Base-by-base conservation (phyloP, 345 rosid genomes). In the Citrus sp. region DNA sequence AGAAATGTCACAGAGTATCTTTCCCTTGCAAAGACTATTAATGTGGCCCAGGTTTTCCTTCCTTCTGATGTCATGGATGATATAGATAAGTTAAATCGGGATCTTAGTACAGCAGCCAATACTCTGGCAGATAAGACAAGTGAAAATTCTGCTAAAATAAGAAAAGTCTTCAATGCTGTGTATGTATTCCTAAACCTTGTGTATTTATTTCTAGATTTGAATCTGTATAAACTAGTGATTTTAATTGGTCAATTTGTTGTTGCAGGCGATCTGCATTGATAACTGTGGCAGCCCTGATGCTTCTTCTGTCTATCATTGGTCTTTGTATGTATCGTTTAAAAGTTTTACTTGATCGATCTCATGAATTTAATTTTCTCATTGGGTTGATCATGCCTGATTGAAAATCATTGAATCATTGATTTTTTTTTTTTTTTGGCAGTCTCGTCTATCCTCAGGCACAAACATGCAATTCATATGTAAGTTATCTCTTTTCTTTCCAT, bases 1-100 rank as follows among this genome's bases (percentile, higher is more conserved):
- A 86, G 82, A 80, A 94, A 96, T 84, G 99, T 96, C 63, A 96
- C 99, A 2, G 85, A 84, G 61, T 96, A 96, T 87, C 87, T 96
- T 19, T 83, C 94, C 38, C 95, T 96, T 70, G 98, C 99, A 1
- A 96, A 96, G 85, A 89, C 87, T 74, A 92, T 92, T 80, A 96
- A 80, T 28, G 98, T 96, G 37, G 94, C 98, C 72, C 89, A 86
- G 74, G 77, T 96, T 78, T 88, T 87, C 64, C 94, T 96, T 86
- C 94, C 99, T 14, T 81, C 93, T 10, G 62, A 89, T 80, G 90
- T 87, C 73, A 69, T 94, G 94, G 80, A 66, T 80, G 90, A 92
- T 58, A 92, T 96, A 18, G 98, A 92, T 85, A 91, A 87, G 83
- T 83, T 96, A 85, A 89, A 94, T 77, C 64, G 82, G 81, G 90